phyloP scores from a whole-genome alignment of 345 rosid species.

The Abelmoschus esculentus region DNA sequence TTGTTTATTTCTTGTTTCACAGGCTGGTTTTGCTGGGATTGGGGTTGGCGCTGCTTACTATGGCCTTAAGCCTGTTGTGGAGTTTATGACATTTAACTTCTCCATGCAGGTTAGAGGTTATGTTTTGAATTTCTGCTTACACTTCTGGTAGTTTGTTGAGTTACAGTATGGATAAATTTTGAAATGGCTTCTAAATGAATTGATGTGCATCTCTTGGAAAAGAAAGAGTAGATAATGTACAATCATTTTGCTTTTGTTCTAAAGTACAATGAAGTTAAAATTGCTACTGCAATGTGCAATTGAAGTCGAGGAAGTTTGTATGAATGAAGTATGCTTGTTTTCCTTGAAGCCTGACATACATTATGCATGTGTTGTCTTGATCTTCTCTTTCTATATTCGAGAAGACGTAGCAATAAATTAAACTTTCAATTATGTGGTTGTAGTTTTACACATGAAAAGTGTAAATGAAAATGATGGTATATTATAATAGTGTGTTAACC shows the following conservation, averaged over 20 bases:
- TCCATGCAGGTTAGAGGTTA: constrained; percentile 64
- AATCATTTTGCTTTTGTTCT: background rate
- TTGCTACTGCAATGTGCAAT: background rate
- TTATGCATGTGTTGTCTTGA: background rate
- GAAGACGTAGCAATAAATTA: background rate
- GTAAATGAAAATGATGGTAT: background rate
- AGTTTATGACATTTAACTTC: constrained; percentile 95
- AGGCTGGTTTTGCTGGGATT: constrained; percentile 92
- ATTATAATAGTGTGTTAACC: background rate
- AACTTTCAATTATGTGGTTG: background rate
- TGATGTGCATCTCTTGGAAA: background rate
- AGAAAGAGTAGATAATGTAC: background rate
- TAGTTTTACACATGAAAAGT: background rate
- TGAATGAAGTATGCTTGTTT: too few species aligned
- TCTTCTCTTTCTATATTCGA: background rate
- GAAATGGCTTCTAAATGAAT: background rate
- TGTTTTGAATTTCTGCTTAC: background rate
- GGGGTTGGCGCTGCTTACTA: constrained; percentile 94
- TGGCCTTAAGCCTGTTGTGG: constrained; percentile 79
- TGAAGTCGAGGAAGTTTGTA: too few species aligned
- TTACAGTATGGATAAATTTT: background rate
- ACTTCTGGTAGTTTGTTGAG: background rate
- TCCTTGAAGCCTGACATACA: background rate
- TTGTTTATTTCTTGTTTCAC: constrained; percentile 18
- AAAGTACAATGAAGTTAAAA: background rate